phyloP scores from a whole-genome alignment of 768 basidiomycete genomes.

The Phlegmacium glaucopus region DNA sequence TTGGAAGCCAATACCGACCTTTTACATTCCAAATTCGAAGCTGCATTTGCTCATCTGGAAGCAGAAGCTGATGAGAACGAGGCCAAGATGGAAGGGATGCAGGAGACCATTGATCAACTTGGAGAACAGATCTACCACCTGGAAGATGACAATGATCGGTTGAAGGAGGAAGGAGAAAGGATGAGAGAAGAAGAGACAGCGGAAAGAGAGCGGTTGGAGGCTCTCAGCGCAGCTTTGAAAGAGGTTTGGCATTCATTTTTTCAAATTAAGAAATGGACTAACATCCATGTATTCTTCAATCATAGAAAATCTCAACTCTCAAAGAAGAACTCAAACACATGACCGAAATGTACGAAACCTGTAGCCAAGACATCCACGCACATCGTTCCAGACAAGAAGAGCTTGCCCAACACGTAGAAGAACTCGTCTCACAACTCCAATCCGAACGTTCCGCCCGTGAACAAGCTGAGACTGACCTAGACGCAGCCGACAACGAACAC shows the following conservation, averaged over 20 bases:
- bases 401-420: constrained; percentile 69
- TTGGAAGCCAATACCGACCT: constrained; percentile 71
- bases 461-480: constrained; percentile 49
- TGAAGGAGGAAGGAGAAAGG: constrained; percentile 68
- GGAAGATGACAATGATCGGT: constrained; percentile 81
- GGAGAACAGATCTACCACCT: constrained; percentile 78
- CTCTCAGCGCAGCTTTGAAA: constrained; percentile 69
- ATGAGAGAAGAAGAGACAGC: constrained; percentile 68
- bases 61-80: constrained; percentile 79
- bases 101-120: constrained; percentile 75
- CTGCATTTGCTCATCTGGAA: constrained; percentile 72
- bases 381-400: constrained; percentile 76
- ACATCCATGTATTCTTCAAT: no score
- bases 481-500: constrained; percentile 56
- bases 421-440: constrained; percentile 61
- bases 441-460: constrained; percentile 57
- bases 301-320: constrained; percentile 69
- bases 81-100: constrained; percentile 67
- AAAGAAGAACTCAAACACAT: constrained; percentile 68
- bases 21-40: constrained; percentile 70
- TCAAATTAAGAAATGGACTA: no score
- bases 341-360: constrained; percentile 61
- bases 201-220: constrained; percentile 69
- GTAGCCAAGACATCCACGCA: constrained; percentile 58
- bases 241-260: constrained; percentile 47